Evolutionary conservation across 345 rosid species (phyloP), one percentile per base, ranked within the genome.

Genomic region (Crucihimalaya himalaica): DNA sequence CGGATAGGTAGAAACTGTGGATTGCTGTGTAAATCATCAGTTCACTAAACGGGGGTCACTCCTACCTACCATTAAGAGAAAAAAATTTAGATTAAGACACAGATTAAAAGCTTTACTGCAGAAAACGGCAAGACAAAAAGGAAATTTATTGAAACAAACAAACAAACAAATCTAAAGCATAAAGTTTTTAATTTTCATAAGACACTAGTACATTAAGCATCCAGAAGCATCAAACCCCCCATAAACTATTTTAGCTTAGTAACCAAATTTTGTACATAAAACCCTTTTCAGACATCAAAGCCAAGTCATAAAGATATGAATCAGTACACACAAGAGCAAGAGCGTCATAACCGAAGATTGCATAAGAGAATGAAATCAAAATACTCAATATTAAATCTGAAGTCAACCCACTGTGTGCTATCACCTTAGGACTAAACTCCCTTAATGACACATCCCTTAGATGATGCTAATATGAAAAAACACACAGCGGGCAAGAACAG

Each of bases 1-100:
- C 92, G 3, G 84, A 81, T 20, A 90, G 75, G 80, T 95, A 95
- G 83, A 95, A 92, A 81, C 87, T 92, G 80, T 95, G 97, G 9
- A 92, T 90, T 3, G 98, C 96, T 3, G 96, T 88, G 79, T 95
- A 92, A 54, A 90, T 95, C 99, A 92, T 95, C 63, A 6, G n/a
- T 37, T 75, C 69, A 25, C 75, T 65, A 16, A 19, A 27, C 32
- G 13, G 16, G 16, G 43, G 23, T 70, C 73, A 59, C 58, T 47
- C 50, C 8, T 35, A 59, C 37, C 2, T 35, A 59, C 37, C 2
- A 23, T 48, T 29, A 57, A 60, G 21, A 34, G 14, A 60, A 48
- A 52, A 37, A 3, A 39, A 39, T 12, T 59, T 59, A 23, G 47
- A 46, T 47, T 71, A 53, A 15, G 0, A 25, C 35, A 25, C 21